phyloP scores from a whole-genome alignment of 768 basidiomycete genomes.

The Russula abietina region DNA sequence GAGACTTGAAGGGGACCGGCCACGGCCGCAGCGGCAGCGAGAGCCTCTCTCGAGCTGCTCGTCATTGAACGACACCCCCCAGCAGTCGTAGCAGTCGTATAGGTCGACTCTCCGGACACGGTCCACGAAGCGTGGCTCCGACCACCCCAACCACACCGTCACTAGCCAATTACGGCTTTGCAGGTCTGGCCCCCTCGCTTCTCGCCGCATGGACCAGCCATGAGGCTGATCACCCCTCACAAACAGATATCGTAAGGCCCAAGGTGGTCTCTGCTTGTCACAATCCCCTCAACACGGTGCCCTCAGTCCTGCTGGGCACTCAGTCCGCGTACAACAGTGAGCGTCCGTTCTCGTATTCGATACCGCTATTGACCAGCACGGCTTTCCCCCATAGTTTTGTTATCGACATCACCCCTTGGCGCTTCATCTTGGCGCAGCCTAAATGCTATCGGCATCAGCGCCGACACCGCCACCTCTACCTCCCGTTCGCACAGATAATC shows the following conservation, averaged over 20 bases:
- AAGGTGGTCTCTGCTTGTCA: slow-evolving; percentile 11
- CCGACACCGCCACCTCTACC: slow-evolving; percentile 19
- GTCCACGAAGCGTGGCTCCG: neutral
- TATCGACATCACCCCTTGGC: slow-evolving; percentile 14
- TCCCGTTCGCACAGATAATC: slow-evolving; percentile 15
- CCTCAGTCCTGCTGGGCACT: slow-evolving; percentile 11
- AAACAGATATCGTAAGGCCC: slow-evolving; percentile 18
- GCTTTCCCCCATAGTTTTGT: slow-evolving; percentile 1
- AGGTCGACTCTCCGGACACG: neutral
- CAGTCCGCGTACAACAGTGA: slow-evolving; percentile 14
- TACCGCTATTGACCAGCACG: neutral
- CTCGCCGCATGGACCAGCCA: slow-evolving; percentile 24
- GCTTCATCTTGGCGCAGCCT: slow-evolving; percentile 19
- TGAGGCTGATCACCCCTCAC: slow-evolving; percentile 23
- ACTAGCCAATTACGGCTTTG: slow-evolving; percentile 9
- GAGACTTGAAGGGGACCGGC: neutral
- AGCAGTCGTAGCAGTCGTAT: neutral
- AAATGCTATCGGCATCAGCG: slow-evolving; percentile 20
- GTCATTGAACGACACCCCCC: neutral
- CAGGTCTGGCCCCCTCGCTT: slow-evolving; percentile 23
- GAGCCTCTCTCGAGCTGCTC: slow-evolving; percentile 1
- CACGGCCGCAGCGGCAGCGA: neutral
- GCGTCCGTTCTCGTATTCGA: neutral
- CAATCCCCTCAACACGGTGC: slow-evolving; percentile 15
- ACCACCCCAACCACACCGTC: neutral